Base-by-base conservation (phyloP, 176 grass and related monocot species). In the Echinochloa phyllopogon region DNA sequence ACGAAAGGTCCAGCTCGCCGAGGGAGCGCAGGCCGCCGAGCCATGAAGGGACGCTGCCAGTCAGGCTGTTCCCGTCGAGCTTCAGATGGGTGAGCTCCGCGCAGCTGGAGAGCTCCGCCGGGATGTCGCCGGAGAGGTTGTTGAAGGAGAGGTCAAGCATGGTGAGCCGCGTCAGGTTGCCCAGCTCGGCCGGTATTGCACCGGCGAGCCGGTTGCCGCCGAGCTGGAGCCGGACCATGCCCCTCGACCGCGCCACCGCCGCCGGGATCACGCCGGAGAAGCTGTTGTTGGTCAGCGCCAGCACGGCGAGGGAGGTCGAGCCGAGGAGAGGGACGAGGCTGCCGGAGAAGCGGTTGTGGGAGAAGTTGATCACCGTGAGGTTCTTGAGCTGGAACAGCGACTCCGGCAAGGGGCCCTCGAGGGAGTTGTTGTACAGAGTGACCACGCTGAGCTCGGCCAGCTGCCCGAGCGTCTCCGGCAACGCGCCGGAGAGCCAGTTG, bases 371-470 rank as follows among this genome's bases (percentile, higher is more conserved):
- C 80, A 96, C 89, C 56, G 91, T 85, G 15, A 96, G 81, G 37
- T 99, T 94, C 72, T 92, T 92, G 14, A 99, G 85, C 52, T 60
- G 59, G 27, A 88, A 74, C 42, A 99, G 69, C 8, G 89, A 92
- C 70, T 77, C 75, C 40, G 96, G 96, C 57, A 96, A 59, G 58
- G 93, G 70, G 0, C 96, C 96, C 47, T 78, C 77, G 21, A 99
- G 84, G 0, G 93, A 96, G 68, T 99, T 98, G 78, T 98, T 98
- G 91, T 98, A 98, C 74, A 98, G 72, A n/a, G 96, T 96, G 73
- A 99, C 58, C 69, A 96, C 39, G 50, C 70, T 89, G 41, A 99
- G 78, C 77, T 91, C 58, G 6, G 85, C 49, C 68, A 99, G 87
- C 64, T 87, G 80, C 44, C 88, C 65, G 45, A 99, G 86, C 0